Percentiles rank a stretch among this genome's conserved stretches.
Conservation (phyloP, 2,329 filamentous ascomycete genomes). For the Colletotrichum noveboracense region DNA sequence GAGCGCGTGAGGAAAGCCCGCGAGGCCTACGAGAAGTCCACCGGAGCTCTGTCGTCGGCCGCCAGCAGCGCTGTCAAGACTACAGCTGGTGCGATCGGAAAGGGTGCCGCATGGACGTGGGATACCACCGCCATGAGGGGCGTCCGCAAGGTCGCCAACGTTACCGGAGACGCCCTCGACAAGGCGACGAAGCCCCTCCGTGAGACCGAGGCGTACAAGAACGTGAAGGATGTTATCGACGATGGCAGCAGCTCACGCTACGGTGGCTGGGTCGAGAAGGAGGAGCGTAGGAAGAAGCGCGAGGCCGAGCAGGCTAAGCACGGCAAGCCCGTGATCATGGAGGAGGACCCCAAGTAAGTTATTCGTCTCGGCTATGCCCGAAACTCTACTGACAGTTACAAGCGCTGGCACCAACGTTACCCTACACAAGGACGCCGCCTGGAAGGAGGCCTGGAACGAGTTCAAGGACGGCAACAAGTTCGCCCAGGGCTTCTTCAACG, state of each 20-base stretch:
- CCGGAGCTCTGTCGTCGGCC: slow-evolving; percentile 79
- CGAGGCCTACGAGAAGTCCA: slow-evolving; percentile 85
- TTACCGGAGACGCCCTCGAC: slow-evolving; percentile 85
- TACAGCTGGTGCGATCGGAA: slow-evolving; percentile 86
- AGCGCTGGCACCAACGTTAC: slow-evolving; percentile 95
- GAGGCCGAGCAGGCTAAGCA: slow-evolving; percentile 69
- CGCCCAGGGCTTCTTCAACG: slow-evolving; percentile 85
- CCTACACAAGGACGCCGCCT: slow-evolving; percentile 93
- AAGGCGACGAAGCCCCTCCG: slow-evolving; percentile 94
- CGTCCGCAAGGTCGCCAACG: slow-evolving; percentile 82
- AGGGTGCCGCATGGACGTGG: slow-evolving; percentile 96
- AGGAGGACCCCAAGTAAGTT: slow-evolving; percentile 88
- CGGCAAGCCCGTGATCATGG: slow-evolving; percentile 62
- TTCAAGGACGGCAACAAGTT: slow-evolving; percentile 91
- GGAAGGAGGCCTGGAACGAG: slow-evolving; percentile 98
- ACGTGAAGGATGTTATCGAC: slow-evolving; percentile 94
- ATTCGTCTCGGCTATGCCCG: fast-evolving
- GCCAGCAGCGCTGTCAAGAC: slow-evolving; percentile 82
- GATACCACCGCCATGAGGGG: slow-evolving; percentile 93
- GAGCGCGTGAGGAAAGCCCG: slow-evolving; percentile 87
- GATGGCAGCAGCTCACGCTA: slow-evolving; percentile 96
- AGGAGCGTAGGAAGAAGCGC: slow-evolving; percentile 83
- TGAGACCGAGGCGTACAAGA: slow-evolving; percentile 93
- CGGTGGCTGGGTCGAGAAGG: slow-evolving; percentile 95
- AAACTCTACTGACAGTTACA: slow-evolving; percentile 35